phyloP scores from a whole-genome alignment of 371 early-diverging fungal genomes.

The Dentiscutata heterogama region DNA sequence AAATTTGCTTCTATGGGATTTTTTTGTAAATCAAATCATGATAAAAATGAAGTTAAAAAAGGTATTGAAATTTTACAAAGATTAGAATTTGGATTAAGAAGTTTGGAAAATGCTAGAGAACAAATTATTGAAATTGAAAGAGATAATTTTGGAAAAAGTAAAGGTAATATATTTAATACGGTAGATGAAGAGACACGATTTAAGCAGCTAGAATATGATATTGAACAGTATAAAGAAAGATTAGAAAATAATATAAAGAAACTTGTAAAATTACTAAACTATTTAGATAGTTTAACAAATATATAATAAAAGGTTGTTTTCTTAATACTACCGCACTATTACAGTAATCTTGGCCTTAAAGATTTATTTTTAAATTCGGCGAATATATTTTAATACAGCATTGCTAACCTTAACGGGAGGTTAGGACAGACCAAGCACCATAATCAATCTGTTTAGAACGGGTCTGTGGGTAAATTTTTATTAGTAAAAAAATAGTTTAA shows the following conservation, averaged over 20 bases:
- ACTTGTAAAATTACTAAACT: neutral
- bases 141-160: neutral
- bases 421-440: no score
- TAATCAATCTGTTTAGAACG: no score
- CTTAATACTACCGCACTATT: no score
- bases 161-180: neutral
- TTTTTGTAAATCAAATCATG: neutral
- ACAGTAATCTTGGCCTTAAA: no score
- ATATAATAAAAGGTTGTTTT: no score
- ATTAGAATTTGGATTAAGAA: constrained; percentile 14
- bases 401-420: no score
- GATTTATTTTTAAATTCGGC: no score
- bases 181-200: neutral
- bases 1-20: constrained; percentile 14
- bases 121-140: neutral
- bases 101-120: constrained; percentile 2
- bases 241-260: constrained; percentile 5
- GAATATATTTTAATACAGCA: no score
- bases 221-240: neutral
- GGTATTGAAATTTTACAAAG: constrained; percentile 11
- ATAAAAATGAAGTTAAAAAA: constrained; percentile 13
- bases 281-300: neutral
- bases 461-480: no score
- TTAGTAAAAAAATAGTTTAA: no score
- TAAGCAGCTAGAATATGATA: neutral